phyloP scores from a whole-genome alignment of 176 grass and related monocot species.

The bread wheat (Triticum aestivum) region DNA sequence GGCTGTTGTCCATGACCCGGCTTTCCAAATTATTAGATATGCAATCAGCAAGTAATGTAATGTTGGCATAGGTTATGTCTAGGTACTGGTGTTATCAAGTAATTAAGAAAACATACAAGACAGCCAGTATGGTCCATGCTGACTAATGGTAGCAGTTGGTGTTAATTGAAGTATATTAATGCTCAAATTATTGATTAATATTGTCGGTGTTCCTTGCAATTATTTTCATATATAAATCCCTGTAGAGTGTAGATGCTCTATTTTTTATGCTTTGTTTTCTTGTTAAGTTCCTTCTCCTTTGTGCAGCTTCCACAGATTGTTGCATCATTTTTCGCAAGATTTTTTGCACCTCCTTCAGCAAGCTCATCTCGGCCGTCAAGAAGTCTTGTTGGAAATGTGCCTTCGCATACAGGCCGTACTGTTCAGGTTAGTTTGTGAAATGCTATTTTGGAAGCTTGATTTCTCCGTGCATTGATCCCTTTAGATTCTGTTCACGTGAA shows the following conservation, averaged over 20 bases:
- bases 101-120: not conserved
- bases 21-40: conserved; percentile 23
- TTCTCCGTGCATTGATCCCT: not conserved
- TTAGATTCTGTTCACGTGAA: not conserved
- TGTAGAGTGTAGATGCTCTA: not conserved
- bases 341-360: conserved; percentile 38
- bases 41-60: conserved; percentile 31
- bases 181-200: conserved; percentile 11
- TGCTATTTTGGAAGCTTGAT: conserved; percentile 12
- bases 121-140: conserved; percentile 8
- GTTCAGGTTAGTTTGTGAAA: conserved; percentile 46
- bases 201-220: not conserved
- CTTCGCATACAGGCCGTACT: conserved; percentile 31
- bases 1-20: not conserved
- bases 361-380: conserved; percentile 43
- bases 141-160: not conserved
- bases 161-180: not conserved
- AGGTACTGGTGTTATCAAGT: not conserved
- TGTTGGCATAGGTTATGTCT: conserved; percentile 1
- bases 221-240: not conserved
- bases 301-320: conserved; percentile 56
- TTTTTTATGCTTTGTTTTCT: conserved; percentile 19
- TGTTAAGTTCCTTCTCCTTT: not conserved
- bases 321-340: conserved; percentile 59
- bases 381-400: conserved; percentile 47